phyloP scores from a whole-genome alignment of 73 alveolate species.

The Blepharisma stoltei region DNA sequence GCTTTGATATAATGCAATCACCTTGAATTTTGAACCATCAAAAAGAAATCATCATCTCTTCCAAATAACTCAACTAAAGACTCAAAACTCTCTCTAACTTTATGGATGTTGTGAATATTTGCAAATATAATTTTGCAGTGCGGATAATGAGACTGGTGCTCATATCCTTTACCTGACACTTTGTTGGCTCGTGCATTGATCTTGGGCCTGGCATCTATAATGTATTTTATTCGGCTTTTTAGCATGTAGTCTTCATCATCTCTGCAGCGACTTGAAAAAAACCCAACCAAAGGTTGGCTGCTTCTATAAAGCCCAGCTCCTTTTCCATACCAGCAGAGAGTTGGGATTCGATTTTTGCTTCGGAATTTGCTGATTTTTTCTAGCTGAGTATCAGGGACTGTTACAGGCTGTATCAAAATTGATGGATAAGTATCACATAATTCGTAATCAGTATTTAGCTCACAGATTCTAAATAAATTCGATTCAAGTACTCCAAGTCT shows the following conservation, averaged over 20 bases:
- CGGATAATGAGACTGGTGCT: slow-evolving; percentile 69
- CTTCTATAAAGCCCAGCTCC: slow-evolving; percentile 59
- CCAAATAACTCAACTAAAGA: slow-evolving; percentile 34
- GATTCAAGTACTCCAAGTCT: slow-evolving; percentile 1
- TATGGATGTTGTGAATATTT: slow-evolving; percentile 94
- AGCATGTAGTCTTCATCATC: slow-evolving; percentile 56
- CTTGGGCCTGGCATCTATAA: slow-evolving; percentile 89
- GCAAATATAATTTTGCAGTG: slow-evolving; percentile 80
- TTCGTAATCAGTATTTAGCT: slow-evolving; percentile 38
- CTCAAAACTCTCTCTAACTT: slow-evolving; percentile 82
- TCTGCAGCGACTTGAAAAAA: slow-evolving; percentile 39
- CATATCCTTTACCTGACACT: slow-evolving; percentile 94
- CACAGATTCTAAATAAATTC: slow-evolving; percentile 35
- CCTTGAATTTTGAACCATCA: slow-evolving; percentile 34
- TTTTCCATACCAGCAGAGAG: slow-evolving; percentile 68
- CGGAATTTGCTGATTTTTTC: slow-evolving; percentile 61
- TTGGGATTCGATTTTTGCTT: slow-evolving; percentile 80
- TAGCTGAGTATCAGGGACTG: slow-evolving; percentile 55
- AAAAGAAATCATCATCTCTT: slow-evolving; percentile 31
- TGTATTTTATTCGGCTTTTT: slow-evolving; percentile 30
- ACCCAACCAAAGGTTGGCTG: slow-evolving; percentile 46
- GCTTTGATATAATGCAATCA: slow-evolving; percentile 47
- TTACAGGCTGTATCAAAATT: slow-evolving; percentile 62
- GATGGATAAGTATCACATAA: slow-evolving; percentile 82
- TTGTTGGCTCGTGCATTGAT: slow-evolving; percentile 87